phyloP scores from a whole-genome alignment of 2,329 filamentous ascomycete genomes.

The Capronia epimyces region DNA sequence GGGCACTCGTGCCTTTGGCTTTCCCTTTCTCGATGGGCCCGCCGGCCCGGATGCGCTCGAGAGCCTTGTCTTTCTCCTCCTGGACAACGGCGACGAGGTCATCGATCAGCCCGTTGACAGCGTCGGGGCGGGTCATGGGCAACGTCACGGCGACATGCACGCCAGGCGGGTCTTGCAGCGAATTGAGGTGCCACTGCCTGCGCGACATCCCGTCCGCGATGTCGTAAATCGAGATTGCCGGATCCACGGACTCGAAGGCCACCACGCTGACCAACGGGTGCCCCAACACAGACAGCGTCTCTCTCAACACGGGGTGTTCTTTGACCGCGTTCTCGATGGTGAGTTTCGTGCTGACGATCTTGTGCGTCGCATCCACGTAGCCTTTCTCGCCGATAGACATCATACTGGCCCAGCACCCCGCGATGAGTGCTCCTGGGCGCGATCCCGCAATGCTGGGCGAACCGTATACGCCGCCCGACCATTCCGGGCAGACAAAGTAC shows the following conservation, averaged over 20 bases:
- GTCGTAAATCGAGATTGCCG: constrained; percentile 81
- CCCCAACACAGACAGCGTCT: constrained; percentile 74
- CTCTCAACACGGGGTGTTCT: constrained; percentile 60
- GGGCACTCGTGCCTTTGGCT: constrained; percentile 66
- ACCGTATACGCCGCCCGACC: constrained; percentile 93
- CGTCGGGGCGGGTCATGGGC: constrained; percentile 63
- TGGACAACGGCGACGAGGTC: constrained; percentile 59
- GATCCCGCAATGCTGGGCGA: constrained; percentile 88
- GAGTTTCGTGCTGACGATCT: constrained; percentile 82
- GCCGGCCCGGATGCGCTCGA: constrained; percentile 51
- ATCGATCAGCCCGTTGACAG: constrained; percentile 69
- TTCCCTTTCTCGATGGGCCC: constrained; percentile 37
- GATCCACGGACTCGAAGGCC: constrained; percentile 69
- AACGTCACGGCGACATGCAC: constrained; percentile 92
- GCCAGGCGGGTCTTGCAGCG: constrained; percentile 82
- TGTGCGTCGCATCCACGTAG: constrained; percentile 78
- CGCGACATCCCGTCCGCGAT: constrained; percentile 80
- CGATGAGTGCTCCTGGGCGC: constrained; percentile 86
- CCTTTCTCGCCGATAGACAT: constrained; percentile 83
- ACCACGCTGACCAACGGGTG: constrained; percentile 84
- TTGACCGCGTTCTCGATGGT: constrained; percentile 71
- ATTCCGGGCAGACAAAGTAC: constrained; percentile 93
- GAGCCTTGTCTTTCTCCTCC: constrained; percentile 73
- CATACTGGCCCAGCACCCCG: constrained; percentile 88
- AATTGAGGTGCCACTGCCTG: constrained; percentile 93